Evolutionary conservation across 495 filamentous ascomycete species (phyloP), one percentile per base, ranked within the genome.

Genomic region (Lepraria neglecta): DNA sequence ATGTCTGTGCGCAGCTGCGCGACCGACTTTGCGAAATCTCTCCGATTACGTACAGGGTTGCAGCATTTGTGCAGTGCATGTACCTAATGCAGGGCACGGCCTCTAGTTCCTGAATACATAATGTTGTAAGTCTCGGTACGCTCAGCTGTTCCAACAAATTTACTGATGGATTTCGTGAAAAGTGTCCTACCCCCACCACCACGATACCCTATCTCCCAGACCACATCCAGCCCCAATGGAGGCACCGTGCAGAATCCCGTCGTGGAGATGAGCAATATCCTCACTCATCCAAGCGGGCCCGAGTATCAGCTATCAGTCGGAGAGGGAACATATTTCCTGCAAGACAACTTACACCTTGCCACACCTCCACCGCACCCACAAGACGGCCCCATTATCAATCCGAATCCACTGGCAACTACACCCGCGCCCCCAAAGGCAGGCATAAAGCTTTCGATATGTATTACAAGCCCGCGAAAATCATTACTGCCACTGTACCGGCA

Each of bases 361-460:
- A 97, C 91, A 59, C 92, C 94, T 58, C 94, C 91, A 59, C 91
- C 95, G 6, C 92, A 97, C 72, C 92, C 92, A 30, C 92, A 91
- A 57, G 95, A 97, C 77, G 85, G 89, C 40, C 91, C 90, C 6
- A 74, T 90, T 27, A 73, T 84, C 64, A 96, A 91, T 71, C 84
- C 87, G 12, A 98, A 97, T 68, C 92, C 92, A 43, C 84, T 97
- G 44, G 87, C 89, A 42, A 96, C 92, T 3, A 85, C 83, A 17
- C 87, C 89, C 30, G 81, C 82, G 40, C 89, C 91, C 12, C 89
- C 88, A 14, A 92, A 87, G 31, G 77, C 84, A 4, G 94, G 95
- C 55, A 91, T 92, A n/a, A 95, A 87, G 73, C 68, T 97, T 21
- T 92, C 91, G 0, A 69, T 96, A 11, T 74, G 91, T 19, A 84